Evolutionary conservation across 768 basidiomycete genomes (phyloP).

Genomic region (Boletus eberwhitei): DNA sequence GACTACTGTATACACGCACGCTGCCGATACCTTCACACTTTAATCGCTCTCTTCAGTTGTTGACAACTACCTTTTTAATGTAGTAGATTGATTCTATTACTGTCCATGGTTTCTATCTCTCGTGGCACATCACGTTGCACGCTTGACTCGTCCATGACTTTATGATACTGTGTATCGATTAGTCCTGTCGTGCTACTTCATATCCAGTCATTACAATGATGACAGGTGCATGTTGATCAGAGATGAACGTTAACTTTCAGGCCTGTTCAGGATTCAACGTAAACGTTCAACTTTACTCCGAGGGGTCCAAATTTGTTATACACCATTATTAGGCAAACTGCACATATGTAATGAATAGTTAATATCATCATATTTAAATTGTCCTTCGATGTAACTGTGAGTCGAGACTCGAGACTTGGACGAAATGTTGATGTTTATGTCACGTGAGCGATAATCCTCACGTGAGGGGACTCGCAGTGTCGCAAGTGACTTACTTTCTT

Average conservation of each 20-base stretch:
- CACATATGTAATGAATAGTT: too few relatives aligned
- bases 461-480: background rate
- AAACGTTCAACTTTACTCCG: too few relatives aligned
- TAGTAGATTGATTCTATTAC: slow-evolving; percentile 30
- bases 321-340: too few relatives aligned
- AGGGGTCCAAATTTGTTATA: too few relatives aligned
- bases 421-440: background rate
- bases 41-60: slow-evolving; percentile 12
- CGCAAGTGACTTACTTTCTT: too few relatives aligned
- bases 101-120: slow-evolving; percentile 10
- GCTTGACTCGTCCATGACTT: background rate
- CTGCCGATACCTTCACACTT: background rate
- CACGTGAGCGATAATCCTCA: slow-evolving; percentile 11
- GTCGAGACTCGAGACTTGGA: too few relatives aligned
- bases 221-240: background rate
- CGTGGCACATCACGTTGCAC: background rate
- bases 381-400: too few relatives aligned
- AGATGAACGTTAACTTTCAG: background rate
- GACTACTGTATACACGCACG: background rate
- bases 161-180: slow-evolving; percentile 32
- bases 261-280: too few relatives aligned
- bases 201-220: background rate
- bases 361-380: too few relatives aligned
- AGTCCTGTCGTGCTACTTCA: slow-evolving; percentile 3
- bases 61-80: background rate